Conservation (phyloP, 2,329 filamentous ascomycete species). For the Gliomastix tumulicola region DNA sequence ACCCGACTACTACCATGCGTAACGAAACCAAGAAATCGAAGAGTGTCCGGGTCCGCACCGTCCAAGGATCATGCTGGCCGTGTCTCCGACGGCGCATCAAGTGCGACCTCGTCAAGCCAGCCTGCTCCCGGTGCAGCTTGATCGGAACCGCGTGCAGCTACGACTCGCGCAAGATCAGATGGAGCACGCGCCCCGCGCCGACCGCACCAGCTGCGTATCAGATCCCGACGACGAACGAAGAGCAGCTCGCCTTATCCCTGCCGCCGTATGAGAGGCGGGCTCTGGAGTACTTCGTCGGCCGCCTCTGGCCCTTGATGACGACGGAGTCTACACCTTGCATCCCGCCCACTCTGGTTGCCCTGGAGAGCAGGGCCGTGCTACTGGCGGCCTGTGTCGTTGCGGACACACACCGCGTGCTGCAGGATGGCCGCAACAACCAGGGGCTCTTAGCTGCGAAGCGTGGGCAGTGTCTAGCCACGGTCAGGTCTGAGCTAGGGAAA, state of each 20-base stretch:
- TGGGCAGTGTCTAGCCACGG: conserved; percentile 19
- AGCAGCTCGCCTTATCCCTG: conserved; percentile 15
- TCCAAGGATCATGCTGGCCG: conserved; percentile 22
- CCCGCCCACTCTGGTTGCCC: conserved; percentile 17
- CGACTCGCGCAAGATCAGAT: conserved; percentile 29
- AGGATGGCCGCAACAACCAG: conserved; percentile 19
- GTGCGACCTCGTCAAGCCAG: conserved; percentile 16
- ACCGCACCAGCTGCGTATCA: conserved; percentile 18
- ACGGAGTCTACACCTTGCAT: conserved; percentile 18
- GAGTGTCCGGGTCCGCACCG: conserved; percentile 2
- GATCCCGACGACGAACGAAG: conserved; percentile 15
- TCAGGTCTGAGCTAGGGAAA: conserved; percentile 21
- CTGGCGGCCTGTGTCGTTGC: conserved; percentile 21
- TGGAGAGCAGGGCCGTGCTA: conserved; percentile 22
- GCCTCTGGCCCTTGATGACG: conserved; percentile 22
- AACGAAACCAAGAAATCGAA: too few species aligned
- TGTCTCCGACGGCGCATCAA: conserved; percentile 17
- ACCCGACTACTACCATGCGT: too few species aligned
- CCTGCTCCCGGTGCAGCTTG: conserved; percentile 15
- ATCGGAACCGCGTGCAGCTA: conserved; percentile 14
- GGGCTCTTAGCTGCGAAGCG: conserved; percentile 14
- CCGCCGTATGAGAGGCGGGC: conserved; percentile 19
- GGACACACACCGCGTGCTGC: conserved; percentile 20
- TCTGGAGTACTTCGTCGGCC: conserved; percentile 22
- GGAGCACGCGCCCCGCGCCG: conserved; percentile 29